Percentiles rank a stretch among this genome's conserved stretches.
phyloP scores from a whole-genome alignment of 768 basidiomycete species.

The Mycena belliarum region DNA sequence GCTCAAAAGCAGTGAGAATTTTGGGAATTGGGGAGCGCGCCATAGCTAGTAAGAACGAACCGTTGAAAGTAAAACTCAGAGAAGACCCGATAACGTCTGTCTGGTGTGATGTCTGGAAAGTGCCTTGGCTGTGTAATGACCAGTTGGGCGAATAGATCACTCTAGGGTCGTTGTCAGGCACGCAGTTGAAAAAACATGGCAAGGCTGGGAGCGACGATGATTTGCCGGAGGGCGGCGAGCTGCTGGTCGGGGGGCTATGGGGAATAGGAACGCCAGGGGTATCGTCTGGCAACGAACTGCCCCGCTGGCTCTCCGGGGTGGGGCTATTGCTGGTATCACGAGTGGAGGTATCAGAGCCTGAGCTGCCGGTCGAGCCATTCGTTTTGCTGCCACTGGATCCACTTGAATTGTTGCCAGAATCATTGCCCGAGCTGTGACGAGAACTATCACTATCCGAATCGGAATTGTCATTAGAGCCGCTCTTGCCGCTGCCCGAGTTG shows the following conservation, averaged over 20 bases:
- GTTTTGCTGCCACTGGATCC: too few species aligned
- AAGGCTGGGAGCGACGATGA: neutral
- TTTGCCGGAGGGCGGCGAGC: neutral
- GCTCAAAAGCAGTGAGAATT: neutral
- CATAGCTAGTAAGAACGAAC: constrained; percentile 27
- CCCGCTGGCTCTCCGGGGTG: too few species aligned
- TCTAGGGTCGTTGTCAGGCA: constrained; percentile 38
- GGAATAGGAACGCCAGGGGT: too few species aligned
- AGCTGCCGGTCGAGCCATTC: too few species aligned
- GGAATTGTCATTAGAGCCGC: too few species aligned
- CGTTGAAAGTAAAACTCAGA: constrained; percentile 39
- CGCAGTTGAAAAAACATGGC: constrained; percentile 12
- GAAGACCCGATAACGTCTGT: constrained; percentile 34
- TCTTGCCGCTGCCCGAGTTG: neutral
- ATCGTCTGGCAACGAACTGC: too few species aligned
- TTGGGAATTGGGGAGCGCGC: neutral
- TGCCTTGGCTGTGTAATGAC: constrained; percentile 30
- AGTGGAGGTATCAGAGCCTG: neutral
- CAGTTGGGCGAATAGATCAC: constrained; percentile 38
- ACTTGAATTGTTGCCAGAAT: too few species aligned
- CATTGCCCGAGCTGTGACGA: too few species aligned
- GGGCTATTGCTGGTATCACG: too few species aligned
- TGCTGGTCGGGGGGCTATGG: neutral
- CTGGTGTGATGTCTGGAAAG: constrained; percentile 36
- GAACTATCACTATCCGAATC: too few species aligned